Base-by-base conservation (phyloP, 805 yeast genomes). In the Lipomyces oligophaga region DNA sequence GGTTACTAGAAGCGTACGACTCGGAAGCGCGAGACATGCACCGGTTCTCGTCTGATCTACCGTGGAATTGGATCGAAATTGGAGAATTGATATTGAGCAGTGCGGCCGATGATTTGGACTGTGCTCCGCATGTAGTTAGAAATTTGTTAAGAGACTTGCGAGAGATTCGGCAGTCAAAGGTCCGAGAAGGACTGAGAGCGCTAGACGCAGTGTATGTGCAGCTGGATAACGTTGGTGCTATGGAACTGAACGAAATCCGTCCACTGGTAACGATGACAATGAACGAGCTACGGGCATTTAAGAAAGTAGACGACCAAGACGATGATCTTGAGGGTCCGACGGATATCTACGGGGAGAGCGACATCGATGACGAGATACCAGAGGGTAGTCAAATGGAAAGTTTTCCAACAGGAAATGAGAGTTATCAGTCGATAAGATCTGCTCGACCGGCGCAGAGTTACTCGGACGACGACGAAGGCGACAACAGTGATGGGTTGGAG, bases 11-110 rank as follows among this genome's bases (percentile, higher is more conserved):
- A 4, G 71, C 74, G 34, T 78, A 83, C 57, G 85, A 82, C 18
- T 81, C 76, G 50, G 97, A 90, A 61, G 68, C 78, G 27, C 69
- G 70, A 4, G 63, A 75, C 45, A 73, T 78, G 1, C 73, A 74
- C 27, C 68, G 76, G 49, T 90, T 90, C 61, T 76, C 86, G 45
- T 67, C 71, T 5, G 38, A 42, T 27, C 66, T 90, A 40, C 97
- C 97, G 0, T 81, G 83, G 80, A 78, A 82, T 62, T 93, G 98
- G 98, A 69, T 88, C 19, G 95, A 90, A 41, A 61, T 83, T 1
- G 77, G 90, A 3, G 85, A 83, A 56, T 72, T 83, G 10, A 67
- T 90, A 38, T 71, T 90, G 4, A 71, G 39, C 3, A 72, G 71
- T 34, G 95, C 96, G 1, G 58, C 82, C 0, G 95, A 89, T 57